Evolutionary conservation across 2,329 filamentous ascomycete genomes (phyloP).

Genomic region (Paraphoma chrysanthemicola): DNA sequence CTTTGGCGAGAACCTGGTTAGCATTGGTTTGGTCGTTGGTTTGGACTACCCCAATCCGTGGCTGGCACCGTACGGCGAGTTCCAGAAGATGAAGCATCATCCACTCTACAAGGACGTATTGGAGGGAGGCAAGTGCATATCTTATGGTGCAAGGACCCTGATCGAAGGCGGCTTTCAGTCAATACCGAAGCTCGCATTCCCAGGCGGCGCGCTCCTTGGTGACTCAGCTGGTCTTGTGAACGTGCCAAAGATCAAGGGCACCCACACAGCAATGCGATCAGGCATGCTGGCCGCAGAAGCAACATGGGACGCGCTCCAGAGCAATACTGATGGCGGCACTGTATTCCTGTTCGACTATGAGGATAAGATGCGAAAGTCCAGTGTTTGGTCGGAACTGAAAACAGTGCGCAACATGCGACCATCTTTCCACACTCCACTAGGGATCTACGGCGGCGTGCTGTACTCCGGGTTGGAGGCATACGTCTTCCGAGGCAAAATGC

Average conservation of each 20-base stretch:
- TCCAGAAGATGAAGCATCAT: slow-evolving; percentile 98
- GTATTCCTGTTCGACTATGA: slow-evolving; percentile 97
- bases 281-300: slow-evolving; percentile 97
- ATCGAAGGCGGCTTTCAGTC: slow-evolving; percentile 97
- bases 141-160: slow-evolving; percentile 89
- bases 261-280: slow-evolving; percentile 96
- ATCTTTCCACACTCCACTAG: slow-evolving; percentile 87
- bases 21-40: slow-evolving; percentile 87
- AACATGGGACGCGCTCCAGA: slow-evolving; percentile 75
- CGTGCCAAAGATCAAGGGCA: slow-evolving; percentile 97
- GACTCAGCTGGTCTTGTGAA: slow-evolving; percentile 98
- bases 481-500: slow-evolving; percentile 80
- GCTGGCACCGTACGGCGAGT: slow-evolving; percentile 93
- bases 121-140: slow-evolving; percentile 97
- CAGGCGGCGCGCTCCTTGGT: slow-evolving; percentile 91
- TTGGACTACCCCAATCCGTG: slow-evolving; percentile 97
- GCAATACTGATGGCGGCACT: slow-evolving; percentile 65
- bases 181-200: slow-evolving; percentile 96
- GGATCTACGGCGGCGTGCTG: slow-evolving; percentile 85
- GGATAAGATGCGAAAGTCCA: slow-evolving; percentile 81
- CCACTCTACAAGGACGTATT: slow-evolving; percentile 85
- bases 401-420: slow-evolving; percentile 98
- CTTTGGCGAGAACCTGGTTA: slow-evolving; percentile 96
- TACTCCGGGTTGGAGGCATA: slow-evolving; percentile 95
- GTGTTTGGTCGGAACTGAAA: slow-evolving; percentile 92